Evolutionary conservation across 2,329 filamentous ascomycete genomes (phyloP).

Genomic region (Colletotrichum acutatum): DNA sequence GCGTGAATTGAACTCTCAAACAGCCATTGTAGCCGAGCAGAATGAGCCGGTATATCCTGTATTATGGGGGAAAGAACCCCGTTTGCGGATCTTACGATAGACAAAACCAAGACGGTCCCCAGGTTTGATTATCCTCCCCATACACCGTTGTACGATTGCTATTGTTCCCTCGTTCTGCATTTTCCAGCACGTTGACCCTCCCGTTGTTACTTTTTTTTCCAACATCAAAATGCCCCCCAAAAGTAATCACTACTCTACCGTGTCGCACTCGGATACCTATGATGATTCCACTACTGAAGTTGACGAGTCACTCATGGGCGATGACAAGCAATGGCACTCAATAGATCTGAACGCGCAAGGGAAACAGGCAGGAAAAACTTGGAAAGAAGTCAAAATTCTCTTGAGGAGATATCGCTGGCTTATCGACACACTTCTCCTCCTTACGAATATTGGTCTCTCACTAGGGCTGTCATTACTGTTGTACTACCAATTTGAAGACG

Average conservation of each 20-base stretch:
- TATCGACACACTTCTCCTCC: conserved; percentile 27
- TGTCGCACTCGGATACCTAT: conserved; percentile 9
- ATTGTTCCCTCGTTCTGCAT: not conserved
- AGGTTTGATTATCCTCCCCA: not conserved
- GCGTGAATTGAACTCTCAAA: not conserved
- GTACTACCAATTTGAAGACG: conserved; percentile 29
- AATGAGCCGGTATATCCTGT: not conserved
- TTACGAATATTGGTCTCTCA: conserved; percentile 29
- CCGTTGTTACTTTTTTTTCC: not conserved
- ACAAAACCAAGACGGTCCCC: conserved; percentile 1
- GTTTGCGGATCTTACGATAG: not conserved
- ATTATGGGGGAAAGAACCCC: not conserved
- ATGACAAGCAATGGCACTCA: conserved; percentile 34
- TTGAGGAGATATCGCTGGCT: conserved; percentile 26
- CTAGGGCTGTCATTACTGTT: conserved; percentile 32
- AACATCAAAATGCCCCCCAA: conserved; percentile 1
- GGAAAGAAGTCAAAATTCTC: conserved; percentile 16
- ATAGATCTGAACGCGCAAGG: not conserved
- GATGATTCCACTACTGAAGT: conserved; percentile 31
- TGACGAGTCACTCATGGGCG: conserved; percentile 23
- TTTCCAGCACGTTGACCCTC: not conserved
- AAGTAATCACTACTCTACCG: not conserved
- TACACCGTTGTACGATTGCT: not conserved
- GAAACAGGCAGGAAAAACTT: not conserved
- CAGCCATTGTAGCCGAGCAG: not conserved